Percentiles rank a stretch among this genome's conserved stretches.
Evolutionary conservation across 2,329 filamentous ascomycete species (phyloP).

Genomic region (Teratosphaeria gauchensis): DNA sequence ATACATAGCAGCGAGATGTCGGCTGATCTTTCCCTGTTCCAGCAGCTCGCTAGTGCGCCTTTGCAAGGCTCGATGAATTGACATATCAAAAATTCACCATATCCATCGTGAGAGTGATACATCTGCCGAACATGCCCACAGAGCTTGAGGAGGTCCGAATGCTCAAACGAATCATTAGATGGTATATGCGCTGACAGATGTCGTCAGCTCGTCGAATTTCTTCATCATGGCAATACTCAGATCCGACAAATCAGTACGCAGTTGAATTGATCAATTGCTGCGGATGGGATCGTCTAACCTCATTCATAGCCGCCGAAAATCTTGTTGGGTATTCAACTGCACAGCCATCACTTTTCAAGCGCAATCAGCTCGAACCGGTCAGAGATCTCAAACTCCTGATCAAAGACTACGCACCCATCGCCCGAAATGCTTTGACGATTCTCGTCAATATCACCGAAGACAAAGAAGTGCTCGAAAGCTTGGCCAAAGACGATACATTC

Average conservation of each 20-base stretch:
- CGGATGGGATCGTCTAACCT: conserved; percentile 3
- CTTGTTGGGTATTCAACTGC: conserved; percentile 73
- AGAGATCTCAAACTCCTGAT: conserved; percentile 81
- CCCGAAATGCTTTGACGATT: conserved; percentile 85
- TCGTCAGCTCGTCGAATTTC: conserved; percentile 75
- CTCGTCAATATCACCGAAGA: conserved; percentile 80
- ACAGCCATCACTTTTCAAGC: conserved; percentile 76
- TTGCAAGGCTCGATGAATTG: background rate
- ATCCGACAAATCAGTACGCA: conserved; percentile 66
- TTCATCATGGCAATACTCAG: conserved; percentile 83
- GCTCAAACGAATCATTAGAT: background rate
- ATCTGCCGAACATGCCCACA: conserved; percentile 33
- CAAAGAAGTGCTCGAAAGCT: conserved; percentile 58
- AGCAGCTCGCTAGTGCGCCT: background rate
- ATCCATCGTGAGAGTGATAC: background rate
- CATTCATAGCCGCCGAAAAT: conserved; percentile 61
- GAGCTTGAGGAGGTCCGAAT: conserved; percentile 40
- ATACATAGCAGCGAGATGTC: background rate
- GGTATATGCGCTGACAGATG: conserved; percentile 9
- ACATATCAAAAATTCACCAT: background rate
- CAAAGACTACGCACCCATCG: conserved; percentile 80
- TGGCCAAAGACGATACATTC: conserved; percentile 73
- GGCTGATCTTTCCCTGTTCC: background rate
- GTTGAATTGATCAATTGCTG: background rate
- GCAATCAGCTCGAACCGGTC: conserved; percentile 64